Conservation (phyloP, 2,329 filamentous ascomycete species). For the Diaporthe ampelina region DNA sequence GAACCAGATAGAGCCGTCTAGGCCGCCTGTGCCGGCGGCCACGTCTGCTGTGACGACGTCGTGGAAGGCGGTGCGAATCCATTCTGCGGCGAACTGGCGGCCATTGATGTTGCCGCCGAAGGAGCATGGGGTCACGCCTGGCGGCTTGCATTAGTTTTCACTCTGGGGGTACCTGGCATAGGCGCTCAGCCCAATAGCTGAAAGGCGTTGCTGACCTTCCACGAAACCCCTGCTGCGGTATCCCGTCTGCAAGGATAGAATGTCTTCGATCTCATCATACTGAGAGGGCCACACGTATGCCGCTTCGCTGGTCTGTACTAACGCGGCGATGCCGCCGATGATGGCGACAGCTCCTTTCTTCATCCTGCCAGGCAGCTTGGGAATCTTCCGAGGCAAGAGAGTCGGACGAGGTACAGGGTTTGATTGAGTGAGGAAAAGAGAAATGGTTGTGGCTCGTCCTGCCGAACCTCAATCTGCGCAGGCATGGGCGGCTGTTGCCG, state of each 20-base stretch:
- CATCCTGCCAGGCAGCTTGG: neutral
- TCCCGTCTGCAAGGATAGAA: constrained; percentile 14
- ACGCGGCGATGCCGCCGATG: constrained; percentile 8
- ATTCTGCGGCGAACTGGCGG: constrained; percentile 49
- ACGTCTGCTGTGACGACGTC: constrained; percentile 49
- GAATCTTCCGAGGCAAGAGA: neutral
- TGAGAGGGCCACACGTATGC: constrained; percentile 12
- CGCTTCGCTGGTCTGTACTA: neutral
- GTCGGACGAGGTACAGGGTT: neutral
- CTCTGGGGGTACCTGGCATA: neutral
- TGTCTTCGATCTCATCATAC: constrained; percentile 23
- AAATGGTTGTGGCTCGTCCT: neutral
- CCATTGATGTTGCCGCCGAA: constrained; percentile 44
- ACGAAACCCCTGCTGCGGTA: constrained; percentile 17
- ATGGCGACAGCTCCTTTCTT: constrained; percentile 2
- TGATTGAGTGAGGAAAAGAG: neutral
- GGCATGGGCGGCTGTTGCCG: constrained; percentile 1
- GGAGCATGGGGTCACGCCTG: constrained; percentile 22
- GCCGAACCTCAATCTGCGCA: neutral
- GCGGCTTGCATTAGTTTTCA: neutral
- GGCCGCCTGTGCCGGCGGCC: constrained; percentile 46
- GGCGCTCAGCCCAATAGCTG: neutral
- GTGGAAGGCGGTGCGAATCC: constrained; percentile 51
- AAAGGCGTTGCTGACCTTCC: constrained; percentile 13
- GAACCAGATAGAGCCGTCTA: constrained; percentile 51